These are phyloP conservation scores for Farysia itapuensis DNA, from an alignment of 1,284 basidiomycete genomes.

Conservation along the genomic window DNA sequence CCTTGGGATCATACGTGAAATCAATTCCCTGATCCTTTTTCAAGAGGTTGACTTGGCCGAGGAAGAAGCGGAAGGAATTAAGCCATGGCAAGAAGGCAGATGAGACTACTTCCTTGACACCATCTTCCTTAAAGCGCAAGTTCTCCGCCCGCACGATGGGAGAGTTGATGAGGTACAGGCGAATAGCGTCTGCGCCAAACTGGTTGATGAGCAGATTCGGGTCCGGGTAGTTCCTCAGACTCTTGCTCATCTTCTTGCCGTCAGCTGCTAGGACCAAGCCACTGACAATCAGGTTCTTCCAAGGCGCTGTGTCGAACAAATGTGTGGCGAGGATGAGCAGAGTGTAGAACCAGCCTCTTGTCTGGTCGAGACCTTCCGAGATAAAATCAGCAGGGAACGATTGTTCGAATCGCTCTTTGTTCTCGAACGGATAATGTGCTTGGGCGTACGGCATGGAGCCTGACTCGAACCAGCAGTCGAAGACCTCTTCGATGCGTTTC, in stretches of 20 bases:
- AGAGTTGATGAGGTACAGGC: slow-evolving; percentile 98
- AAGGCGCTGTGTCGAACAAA: slow-evolving; percentile 88
- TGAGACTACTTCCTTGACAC: slow-evolving; percentile 92
- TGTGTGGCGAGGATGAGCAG: slow-evolving; percentile 92
- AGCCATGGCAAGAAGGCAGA: slow-evolving; percentile 97
- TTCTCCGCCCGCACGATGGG: slow-evolving; percentile 98
- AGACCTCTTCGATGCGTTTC: slow-evolving; percentile 91
- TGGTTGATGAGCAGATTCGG: slow-evolving; percentile 85
- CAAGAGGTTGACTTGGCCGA: slow-evolving; percentile 86
- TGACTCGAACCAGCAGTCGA: slow-evolving; percentile 99
- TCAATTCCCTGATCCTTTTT: slow-evolving; percentile 78
- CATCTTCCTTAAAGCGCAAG: slow-evolving; percentile 95
- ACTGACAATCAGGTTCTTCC: slow-evolving; percentile 97
- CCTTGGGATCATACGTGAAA: slow-evolving; percentile 85
- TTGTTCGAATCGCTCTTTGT: slow-evolving; percentile 76
- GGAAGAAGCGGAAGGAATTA: slow-evolving; percentile 98
- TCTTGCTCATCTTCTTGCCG: slow-evolving; percentile 99
- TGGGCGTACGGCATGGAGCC: slow-evolving; percentile 99
- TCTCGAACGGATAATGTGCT: slow-evolving; percentile 96
- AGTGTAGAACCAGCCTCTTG: slow-evolving; percentile 97
- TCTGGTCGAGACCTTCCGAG: slow-evolving; percentile 78
- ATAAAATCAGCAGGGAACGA: slow-evolving; percentile 97
- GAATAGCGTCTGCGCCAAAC: slow-evolving; percentile 93
- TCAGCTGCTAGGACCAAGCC: slow-evolving; percentile 96
- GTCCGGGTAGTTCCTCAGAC: slow-evolving; percentile 96